These are phyloP conservation scores for Sporisorium graminicola DNA, from an alignment of 1,284 basidiomycete genomes.

Conservation along the genomic window DNA sequence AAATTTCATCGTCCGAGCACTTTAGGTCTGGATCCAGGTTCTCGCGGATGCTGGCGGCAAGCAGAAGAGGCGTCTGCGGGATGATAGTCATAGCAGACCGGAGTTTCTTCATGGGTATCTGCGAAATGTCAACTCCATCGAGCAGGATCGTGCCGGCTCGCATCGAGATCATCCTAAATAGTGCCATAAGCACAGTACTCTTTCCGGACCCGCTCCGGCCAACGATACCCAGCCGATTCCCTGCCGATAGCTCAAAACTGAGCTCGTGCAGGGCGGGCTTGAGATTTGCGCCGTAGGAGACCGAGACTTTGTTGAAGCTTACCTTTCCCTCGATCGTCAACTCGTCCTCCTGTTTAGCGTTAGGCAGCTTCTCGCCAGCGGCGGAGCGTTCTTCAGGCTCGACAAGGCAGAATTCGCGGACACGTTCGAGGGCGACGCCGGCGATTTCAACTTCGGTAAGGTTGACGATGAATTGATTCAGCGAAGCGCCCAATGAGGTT, in stretches of 20 bases:
- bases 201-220: constrained; percentile 59
- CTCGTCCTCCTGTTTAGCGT: constrained; percentile 1
- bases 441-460: constrained; percentile 69
- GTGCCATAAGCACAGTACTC: constrained; percentile 49
- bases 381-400: constrained; percentile 37
- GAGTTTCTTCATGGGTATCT: constrained; percentile 21
- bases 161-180: constrained; percentile 53
- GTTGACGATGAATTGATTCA: constrained; percentile 51
- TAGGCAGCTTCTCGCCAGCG: neutral
- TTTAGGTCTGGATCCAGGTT: constrained; percentile 59
- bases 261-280: constrained; percentile 49
- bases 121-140: constrained; percentile 41
- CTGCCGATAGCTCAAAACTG: constrained; percentile 34
- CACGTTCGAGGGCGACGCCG: constrained; percentile 66
- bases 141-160: constrained; percentile 41
- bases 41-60: constrained; percentile 60
- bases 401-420: constrained; percentile 62
- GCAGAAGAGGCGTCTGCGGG: constrained; percentile 60
- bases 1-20: constrained; percentile 57
- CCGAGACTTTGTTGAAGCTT: constrained; percentile 41
- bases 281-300: constrained; percentile 36
- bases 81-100: constrained; percentile 56
- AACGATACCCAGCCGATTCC: constrained; percentile 47
- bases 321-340: constrained; percentile 8
- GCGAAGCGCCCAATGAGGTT: constrained; percentile 36